Evolutionary conservation across 2,329 filamentous ascomycete species (phyloP).

Genomic region (Fusarium armeniacum): DNA sequence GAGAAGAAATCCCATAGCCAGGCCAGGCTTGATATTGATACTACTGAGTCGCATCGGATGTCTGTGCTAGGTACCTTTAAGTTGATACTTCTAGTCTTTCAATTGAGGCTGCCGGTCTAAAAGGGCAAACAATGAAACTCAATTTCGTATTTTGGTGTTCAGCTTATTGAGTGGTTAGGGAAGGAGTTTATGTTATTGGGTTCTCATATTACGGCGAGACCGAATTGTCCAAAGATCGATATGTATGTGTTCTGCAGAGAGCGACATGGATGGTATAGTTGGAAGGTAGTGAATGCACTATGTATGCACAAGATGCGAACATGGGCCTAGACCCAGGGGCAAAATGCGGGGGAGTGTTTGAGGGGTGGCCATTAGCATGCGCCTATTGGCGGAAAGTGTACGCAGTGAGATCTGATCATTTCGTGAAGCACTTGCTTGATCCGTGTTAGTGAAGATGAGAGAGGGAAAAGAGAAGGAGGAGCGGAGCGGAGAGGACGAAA

Average conservation of each 20-base stretch:
- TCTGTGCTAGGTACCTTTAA: too few relatives aligned
- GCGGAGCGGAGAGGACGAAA: constrained; percentile 22
- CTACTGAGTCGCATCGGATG: neutral
- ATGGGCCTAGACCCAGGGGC: constrained; percentile 20
- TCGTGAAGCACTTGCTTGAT: constrained; percentile 27
- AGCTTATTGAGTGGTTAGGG: constrained; percentile 6
- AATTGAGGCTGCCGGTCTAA: too few relatives aligned
- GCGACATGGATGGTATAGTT: constrained; percentile 27
- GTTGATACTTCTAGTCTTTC: too few relatives aligned
- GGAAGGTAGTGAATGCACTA: neutral
- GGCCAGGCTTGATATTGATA: too few relatives aligned
- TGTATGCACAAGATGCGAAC: constrained; percentile 16
- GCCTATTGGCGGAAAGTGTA: constrained; percentile 23
- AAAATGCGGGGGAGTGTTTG: constrained; percentile 40
- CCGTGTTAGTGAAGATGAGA: constrained; percentile 27
- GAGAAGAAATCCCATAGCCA: neutral
- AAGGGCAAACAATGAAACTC: neutral
- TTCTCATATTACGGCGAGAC: constrained; percentile 12
- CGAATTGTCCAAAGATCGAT: constrained; percentile 17
- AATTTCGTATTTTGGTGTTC: constrained; percentile 23
- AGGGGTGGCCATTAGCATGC: constrained; percentile 22
- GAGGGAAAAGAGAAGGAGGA: constrained; percentile 28
- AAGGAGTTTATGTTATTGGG: constrained; percentile 7
- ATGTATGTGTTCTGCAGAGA: constrained; percentile 32
- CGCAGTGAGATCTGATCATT: constrained; percentile 40